Conservation (phyloP, 2,329 filamentous ascomycete genomes). For the Penicillium carneum region DNA sequence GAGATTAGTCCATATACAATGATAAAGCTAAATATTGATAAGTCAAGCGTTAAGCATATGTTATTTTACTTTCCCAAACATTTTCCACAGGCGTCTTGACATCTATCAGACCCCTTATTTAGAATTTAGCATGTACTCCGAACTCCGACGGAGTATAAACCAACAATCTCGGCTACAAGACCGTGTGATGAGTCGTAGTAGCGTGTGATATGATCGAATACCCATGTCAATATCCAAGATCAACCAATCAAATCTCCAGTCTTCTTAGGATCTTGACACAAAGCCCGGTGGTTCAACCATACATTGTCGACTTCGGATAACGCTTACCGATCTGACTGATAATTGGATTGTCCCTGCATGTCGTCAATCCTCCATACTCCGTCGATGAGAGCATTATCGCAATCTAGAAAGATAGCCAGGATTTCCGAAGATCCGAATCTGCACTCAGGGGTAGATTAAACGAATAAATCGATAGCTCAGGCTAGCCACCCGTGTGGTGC, state of each 20-base stretch:
- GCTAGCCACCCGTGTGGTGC: not conserved
- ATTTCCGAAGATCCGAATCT: not conserved
- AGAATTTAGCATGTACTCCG: too few relatives aligned
- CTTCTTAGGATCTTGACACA: not conserved
- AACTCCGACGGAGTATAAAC: not conserved
- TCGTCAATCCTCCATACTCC: not conserved
- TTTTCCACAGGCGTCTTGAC: not conserved
- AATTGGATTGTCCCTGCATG: not conserved
- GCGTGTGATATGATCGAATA: not conserved
- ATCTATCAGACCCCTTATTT: too few relatives aligned
- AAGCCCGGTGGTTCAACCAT: not conserved
- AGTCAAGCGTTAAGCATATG: not conserved
- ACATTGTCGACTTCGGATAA: not conserved
- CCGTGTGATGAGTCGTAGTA: not conserved
- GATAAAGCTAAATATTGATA: not conserved
- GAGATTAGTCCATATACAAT: not conserved
- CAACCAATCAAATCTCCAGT: not conserved
- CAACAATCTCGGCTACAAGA: not conserved
- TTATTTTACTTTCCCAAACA: not conserved
- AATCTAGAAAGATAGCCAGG: not conserved
- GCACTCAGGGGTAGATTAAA: constrained; percentile 8
- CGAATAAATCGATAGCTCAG: not conserved
- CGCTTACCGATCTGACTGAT: not conserved
- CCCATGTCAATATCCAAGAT: not conserved
- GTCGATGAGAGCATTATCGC: not conserved